Evolutionary conservation across 352 stramenopile species (phyloP).

Genomic region (Pilasporangium apinafurcum): DNA sequence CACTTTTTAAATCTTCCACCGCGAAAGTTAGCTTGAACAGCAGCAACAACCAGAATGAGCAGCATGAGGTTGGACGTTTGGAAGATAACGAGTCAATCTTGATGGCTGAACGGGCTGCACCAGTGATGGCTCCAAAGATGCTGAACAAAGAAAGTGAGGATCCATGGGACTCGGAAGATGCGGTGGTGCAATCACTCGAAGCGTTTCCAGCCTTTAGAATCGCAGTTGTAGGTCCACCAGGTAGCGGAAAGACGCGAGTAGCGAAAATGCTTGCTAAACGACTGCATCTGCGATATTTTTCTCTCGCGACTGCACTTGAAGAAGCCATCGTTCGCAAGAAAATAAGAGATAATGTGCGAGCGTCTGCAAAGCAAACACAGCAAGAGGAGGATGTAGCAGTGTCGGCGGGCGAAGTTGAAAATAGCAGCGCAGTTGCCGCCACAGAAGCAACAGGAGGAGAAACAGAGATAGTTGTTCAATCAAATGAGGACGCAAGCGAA

Average conservation of each 20-base stretch:
- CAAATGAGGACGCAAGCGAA: not conserved
- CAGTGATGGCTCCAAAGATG: constrained; percentile 1
- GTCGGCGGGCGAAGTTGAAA: too few relatives aligned
- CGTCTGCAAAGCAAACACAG: not conserved
- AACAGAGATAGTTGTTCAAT: too few relatives aligned
- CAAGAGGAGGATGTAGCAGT: too few relatives aligned
- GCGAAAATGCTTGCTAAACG: constrained; percentile 30
- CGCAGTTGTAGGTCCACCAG: constrained; percentile 48
- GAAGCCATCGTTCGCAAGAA: constrained; percentile 24
- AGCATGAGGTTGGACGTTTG: not conserved
- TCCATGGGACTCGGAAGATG: constrained; percentile 36
- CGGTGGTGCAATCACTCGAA: constrained; percentile 22
- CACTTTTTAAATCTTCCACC: constrained; percentile 12
- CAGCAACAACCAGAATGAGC: not conserved
- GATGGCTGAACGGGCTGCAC: not conserved
- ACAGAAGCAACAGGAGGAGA: not conserved
- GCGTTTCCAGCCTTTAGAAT: constrained; percentile 38
- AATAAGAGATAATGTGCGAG: not conserved
- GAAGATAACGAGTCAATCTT: not conserved
- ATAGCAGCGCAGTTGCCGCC: not conserved
- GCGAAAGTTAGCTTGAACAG: not conserved
- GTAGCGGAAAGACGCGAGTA: constrained; percentile 49
- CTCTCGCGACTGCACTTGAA: constrained; percentile 28
- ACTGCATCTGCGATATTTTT: constrained; percentile 45
- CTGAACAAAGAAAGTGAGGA: constrained; percentile 21